These are phyloP conservation scores for Akanthomyces uredinophilus DNA, from an alignment of 2,329 filamentous ascomycete species.

Conservation along the genomic window DNA sequence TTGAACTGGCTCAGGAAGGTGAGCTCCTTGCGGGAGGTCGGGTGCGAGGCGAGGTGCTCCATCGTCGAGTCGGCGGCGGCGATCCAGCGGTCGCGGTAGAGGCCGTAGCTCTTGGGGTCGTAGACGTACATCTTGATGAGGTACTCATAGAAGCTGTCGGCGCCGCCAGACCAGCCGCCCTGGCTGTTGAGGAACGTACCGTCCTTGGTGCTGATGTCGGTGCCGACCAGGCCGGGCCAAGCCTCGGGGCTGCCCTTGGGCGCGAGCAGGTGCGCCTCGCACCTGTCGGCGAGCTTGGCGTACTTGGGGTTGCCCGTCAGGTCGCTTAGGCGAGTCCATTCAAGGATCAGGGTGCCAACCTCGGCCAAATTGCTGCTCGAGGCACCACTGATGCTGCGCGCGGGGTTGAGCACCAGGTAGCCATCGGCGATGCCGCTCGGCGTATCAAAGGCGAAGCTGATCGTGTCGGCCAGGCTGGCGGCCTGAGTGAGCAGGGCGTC, in stretches of 20 bases:
- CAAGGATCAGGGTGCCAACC: constrained; percentile 70
- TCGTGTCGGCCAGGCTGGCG: constrained; percentile 59
- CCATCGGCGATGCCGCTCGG: constrained; percentile 68
- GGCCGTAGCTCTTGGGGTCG: constrained; percentile 56
- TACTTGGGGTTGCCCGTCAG: constrained; percentile 62
- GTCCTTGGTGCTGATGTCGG: constrained; percentile 54
- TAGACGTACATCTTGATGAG: constrained; percentile 90
- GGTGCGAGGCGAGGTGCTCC: constrained; percentile 63
- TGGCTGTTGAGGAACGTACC: constrained; percentile 59
- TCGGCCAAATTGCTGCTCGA: constrained; percentile 67
- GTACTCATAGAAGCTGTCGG: constrained; percentile 69
- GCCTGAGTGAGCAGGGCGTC: constrained; percentile 60
- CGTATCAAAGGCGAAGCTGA: constrained; percentile 71
- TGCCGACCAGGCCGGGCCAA: constrained; percentile 71
- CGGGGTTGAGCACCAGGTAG: constrained; percentile 51
- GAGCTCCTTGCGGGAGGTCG: constrained; percentile 59
- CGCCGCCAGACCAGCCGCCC: constrained; percentile 71
- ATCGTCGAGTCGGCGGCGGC: constrained; percentile 72
- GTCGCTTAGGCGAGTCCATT: constrained; percentile 75
- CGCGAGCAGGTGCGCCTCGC: constrained; percentile 61
- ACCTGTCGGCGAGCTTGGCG: constrained; percentile 57
- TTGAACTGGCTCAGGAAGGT: constrained; percentile 63
- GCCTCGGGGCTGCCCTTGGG: constrained; percentile 54
- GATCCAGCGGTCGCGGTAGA: constrained; percentile 71
- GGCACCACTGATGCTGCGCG: constrained; percentile 40